Evolutionary conservation across 345 rosid genomes (phyloP).

Genomic region (Passiflora organensis): DNA sequence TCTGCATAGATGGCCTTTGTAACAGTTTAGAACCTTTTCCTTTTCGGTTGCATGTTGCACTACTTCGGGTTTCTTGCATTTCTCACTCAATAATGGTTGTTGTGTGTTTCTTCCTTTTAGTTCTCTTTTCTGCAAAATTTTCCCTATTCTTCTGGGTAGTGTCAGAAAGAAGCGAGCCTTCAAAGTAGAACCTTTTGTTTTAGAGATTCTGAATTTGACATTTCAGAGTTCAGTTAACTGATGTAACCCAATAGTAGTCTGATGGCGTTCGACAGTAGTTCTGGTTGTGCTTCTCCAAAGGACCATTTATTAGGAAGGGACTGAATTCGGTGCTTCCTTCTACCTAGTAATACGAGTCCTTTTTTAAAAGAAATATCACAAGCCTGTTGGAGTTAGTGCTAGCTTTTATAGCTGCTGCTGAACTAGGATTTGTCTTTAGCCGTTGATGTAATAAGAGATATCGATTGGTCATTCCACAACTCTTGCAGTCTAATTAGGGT

Average conservation of each 20-base stretch:
- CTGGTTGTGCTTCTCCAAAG: background rate
- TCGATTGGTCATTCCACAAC: background rate
- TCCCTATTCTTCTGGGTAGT: conserved; percentile 13
- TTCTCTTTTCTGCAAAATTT: conserved; percentile 14
- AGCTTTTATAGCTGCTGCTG: no score
- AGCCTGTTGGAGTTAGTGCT: no score
- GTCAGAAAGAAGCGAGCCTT: conserved; percentile 38
- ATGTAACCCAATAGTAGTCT: conserved; percentile 34
- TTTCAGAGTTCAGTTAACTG: conserved; percentile 39
- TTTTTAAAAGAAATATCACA: no score
- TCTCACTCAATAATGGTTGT: background rate
- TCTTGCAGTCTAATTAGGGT: background rate
- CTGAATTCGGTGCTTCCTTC: no score
- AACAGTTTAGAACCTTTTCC: conserved; percentile 22
- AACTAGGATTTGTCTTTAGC: background rate
- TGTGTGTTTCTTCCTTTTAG: conserved; percentile 16
- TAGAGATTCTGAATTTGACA: conserved; percentile 69
- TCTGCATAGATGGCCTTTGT: conserved; percentile 16
- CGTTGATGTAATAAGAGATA: background rate
- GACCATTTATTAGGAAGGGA: background rate
- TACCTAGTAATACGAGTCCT: no score
- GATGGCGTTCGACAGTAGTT: conserved; percentile 15
- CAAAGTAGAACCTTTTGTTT: conserved; percentile 37
- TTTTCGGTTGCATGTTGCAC: conserved; percentile 10
- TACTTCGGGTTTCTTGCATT: conserved; percentile 8